Evolutionary conservation across 192 early-diverging fungal genomes (phyloP).

Genomic region (Coemansia sp.): DNA sequence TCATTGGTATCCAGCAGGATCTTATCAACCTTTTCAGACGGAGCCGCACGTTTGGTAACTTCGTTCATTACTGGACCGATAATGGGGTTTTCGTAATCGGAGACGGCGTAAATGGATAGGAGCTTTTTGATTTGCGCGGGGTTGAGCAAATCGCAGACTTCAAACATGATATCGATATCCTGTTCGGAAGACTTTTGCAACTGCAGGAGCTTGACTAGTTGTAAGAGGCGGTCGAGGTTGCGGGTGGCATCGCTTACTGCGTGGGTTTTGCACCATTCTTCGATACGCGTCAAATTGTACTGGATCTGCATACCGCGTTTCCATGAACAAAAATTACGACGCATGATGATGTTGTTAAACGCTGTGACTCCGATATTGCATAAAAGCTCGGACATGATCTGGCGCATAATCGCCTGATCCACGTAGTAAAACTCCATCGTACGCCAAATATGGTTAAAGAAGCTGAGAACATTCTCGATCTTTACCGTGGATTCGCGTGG

Average conservation of each 20-base stretch:
- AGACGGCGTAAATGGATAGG: slow-evolving; percentile 89
- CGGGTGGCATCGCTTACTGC: slow-evolving; percentile 84
- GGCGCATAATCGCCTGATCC: slow-evolving; percentile 85
- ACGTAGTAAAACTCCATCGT: slow-evolving; percentile 98
- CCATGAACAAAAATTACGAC: slow-evolving; percentile 99
- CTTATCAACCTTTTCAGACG: slow-evolving; percentile 86
- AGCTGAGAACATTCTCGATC: slow-evolving; percentile 93
- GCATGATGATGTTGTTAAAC: slow-evolving; percentile 97
- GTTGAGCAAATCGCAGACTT: slow-evolving; percentile 96
- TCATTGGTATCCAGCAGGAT: slow-evolving; percentile 81
- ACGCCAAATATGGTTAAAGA: slow-evolving; percentile 91
- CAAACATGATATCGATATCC: slow-evolving; percentile 98
- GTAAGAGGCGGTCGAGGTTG: slow-evolving; percentile 91
- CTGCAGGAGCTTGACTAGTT: slow-evolving; percentile 96
- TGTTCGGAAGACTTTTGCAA: slow-evolving; percentile 65
- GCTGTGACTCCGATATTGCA: slow-evolving; percentile 93
- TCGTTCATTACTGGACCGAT: slow-evolving; percentile 88
- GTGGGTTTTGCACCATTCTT: slow-evolving; percentile 99
- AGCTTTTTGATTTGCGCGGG: slow-evolving; percentile 98
- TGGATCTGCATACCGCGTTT: slow-evolving; percentile 99
- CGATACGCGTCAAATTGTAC: slow-evolving; percentile 95
- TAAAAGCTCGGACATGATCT: slow-evolving; percentile 93
- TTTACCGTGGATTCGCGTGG: slow-evolving; percentile 74
- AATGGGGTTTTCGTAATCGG: slow-evolving; percentile 93
- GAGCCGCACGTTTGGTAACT: slow-evolving; percentile 77